phyloP scores from a whole-genome alignment of 1,284 basidiomycete species.

The Naganishia sp. region DNA sequence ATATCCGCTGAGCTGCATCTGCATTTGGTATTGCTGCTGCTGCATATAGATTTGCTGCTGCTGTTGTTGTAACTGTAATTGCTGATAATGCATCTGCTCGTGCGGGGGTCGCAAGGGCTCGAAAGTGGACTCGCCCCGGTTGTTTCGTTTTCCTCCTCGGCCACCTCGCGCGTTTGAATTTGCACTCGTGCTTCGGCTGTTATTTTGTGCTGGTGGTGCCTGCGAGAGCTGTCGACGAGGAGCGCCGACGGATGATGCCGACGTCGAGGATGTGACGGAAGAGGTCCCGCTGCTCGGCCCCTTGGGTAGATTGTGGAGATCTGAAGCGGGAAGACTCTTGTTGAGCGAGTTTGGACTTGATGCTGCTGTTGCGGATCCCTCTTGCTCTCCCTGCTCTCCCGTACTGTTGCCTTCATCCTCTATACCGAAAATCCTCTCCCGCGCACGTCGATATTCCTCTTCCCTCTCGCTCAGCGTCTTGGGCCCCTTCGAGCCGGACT shows the following conservation, averaged over 20 bases:
- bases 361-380: conserved; percentile 8
- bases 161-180: conserved; percentile 16
- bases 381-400: conserved; percentile 3
- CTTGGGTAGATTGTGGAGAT: neutral
- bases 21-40: conserved; percentile 26
- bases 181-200: conserved; percentile 20
- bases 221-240: conserved; percentile 15
- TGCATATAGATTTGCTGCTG: conserved; percentile 21
- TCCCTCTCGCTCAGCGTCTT: conserved; percentile 35
- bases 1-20: conserved; percentile 25
- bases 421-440: conserved; percentile 35
- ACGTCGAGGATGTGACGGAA: conserved; percentile 14
- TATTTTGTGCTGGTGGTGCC: neutral
- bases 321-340: conserved; percentile 10
- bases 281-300: conserved; percentile 1
- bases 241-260: conserved; percentile 13
- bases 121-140: conserved; percentile 26
- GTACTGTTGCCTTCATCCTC: conserved; percentile 10
- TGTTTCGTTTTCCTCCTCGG: conserved; percentile 19
- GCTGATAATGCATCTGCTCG: conserved; percentile 14
- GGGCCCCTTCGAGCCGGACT: conserved; percentile 13
- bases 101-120: conserved; percentile 29
- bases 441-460: conserved; percentile 34
- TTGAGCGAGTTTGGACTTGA: conserved; percentile 16
- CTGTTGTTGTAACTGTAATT: conserved; percentile 5